Conservation (phyloP, 2,329 filamentous ascomycete species). For the Colletotrichum gloeosporioides region DNA sequence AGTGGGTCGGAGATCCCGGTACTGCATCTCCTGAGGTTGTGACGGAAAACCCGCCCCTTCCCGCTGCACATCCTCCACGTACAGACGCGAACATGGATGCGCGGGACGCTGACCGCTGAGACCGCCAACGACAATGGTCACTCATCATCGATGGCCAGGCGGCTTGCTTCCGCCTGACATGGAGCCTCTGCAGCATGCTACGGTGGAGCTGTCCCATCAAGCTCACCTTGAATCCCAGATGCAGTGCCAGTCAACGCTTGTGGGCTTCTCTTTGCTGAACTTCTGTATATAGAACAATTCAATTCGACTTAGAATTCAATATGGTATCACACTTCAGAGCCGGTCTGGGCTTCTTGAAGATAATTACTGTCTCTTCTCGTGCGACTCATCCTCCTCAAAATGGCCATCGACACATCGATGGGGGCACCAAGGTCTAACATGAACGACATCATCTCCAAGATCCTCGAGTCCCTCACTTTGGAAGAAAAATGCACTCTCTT, state of each 20-base stretch:
- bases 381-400: background rate
- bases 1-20: background rate
- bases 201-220: background rate
- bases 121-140: background rate
- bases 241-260: background rate
- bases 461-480: background rate
- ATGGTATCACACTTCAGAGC: background rate
- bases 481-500: constrained; percentile 21
- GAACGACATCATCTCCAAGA: background rate
- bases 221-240: background rate
- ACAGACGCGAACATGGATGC: background rate
- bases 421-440: background rate
- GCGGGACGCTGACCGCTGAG: background rate
- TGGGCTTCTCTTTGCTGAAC: rapidly evolving
- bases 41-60: background rate
- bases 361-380: background rate
- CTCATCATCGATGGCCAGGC: rapidly evolving
- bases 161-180: background rate
- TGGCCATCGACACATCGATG: background rate
- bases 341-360: background rate
- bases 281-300: background rate
- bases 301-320: background rate
- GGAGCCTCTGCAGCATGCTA: background rate
- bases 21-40: background rate
- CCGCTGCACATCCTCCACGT: rapidly evolving